phyloP scores from a whole-genome alignment of 2,329 filamentous ascomycete species.

The Epichloe sylvatica region DNA sequence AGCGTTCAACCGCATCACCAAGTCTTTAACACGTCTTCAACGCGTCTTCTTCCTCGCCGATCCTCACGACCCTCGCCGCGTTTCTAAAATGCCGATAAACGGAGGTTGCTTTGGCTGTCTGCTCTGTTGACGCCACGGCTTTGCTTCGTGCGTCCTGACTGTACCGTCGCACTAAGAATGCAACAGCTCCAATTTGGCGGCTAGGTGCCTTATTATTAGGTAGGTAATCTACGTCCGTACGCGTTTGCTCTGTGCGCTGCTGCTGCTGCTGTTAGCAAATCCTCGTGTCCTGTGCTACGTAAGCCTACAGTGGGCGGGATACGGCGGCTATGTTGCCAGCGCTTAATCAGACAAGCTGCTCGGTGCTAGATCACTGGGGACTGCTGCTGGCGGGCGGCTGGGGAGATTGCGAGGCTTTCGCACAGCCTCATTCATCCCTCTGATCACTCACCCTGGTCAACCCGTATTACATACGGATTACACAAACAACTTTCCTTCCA shows the following conservation, averaged over 20 bases:
- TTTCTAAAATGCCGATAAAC: not conserved
- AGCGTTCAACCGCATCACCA: not conserved
- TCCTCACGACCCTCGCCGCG: not conserved
- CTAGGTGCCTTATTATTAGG: not conserved
- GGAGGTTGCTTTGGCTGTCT: not conserved
- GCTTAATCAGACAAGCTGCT: not conserved
- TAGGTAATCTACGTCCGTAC: no score
- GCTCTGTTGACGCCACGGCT: not conserved
- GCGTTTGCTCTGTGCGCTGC: no score
- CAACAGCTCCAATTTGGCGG: conserved; percentile 1
- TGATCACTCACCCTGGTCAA: no score
- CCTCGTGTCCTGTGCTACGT: not conserved
- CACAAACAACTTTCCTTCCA: no score
- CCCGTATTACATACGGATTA: no score
- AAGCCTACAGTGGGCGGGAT: not conserved
- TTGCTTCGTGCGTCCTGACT: not conserved
- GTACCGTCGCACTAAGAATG: not conserved
- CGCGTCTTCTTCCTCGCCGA: not conserved
- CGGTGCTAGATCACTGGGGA: no score
- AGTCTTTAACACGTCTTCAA: not conserved
- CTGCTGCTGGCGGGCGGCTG: not conserved
- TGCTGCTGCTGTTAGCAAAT: not conserved
- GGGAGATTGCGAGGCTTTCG: not conserved
- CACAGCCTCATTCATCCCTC: not conserved
- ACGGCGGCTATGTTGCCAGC: not conserved